A percentile compares a stretch with the other conserved stretches of the same genome.
These are phyloP conservation scores for Mucor ambiguus DNA, from an alignment of 371 early-diverging fungal genomes.

Conservation along the genomic window DNA sequence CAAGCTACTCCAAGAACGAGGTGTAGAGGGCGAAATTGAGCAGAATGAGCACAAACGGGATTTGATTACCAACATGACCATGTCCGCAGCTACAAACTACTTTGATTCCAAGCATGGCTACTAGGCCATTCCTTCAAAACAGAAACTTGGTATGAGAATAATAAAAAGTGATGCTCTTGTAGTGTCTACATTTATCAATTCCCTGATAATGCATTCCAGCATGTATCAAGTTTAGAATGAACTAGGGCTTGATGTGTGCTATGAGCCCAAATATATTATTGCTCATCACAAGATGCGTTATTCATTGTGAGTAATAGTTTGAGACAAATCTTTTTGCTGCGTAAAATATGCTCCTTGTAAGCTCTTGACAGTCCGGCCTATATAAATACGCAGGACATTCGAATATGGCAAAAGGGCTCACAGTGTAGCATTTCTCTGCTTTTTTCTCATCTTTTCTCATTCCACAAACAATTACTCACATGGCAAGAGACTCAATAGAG, in stretches of 20 bases:
- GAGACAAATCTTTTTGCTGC: not conserved
- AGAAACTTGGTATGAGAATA: not conserved
- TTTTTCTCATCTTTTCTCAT: not conserved
- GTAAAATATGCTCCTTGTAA: not conserved
- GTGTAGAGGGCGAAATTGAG: slow-evolving; percentile 23
- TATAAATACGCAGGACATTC: not conserved
- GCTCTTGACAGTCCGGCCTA: not conserved
- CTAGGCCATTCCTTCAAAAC: slow-evolving; percentile 4
- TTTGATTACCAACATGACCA: slow-evolving; percentile 39
- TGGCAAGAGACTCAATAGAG: slow-evolving; percentile 14
- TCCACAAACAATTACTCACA: slow-evolving; percentile 1
- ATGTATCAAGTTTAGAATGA: too few species aligned
- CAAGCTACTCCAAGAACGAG: slow-evolving; percentile 37
- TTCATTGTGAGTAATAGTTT: not conserved
- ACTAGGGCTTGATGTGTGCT: too few species aligned
- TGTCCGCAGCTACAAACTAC: slow-evolving; percentile 38
- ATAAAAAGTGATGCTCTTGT: not conserved
- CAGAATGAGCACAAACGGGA: slow-evolving; percentile 28
- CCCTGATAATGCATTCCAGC: too few species aligned
- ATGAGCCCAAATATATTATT: not conserved
- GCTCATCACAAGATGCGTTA: not conserved
- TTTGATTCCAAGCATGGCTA: slow-evolving; percentile 40
- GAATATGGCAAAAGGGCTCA: not conserved
- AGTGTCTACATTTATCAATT: not conserved
- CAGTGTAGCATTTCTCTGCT: not conserved